Evolutionary conservation across 495 filamentous ascomycete species (phyloP), one percentile per base, ranked within the genome.

Genomic region (Penicillium fimorum): DNA sequence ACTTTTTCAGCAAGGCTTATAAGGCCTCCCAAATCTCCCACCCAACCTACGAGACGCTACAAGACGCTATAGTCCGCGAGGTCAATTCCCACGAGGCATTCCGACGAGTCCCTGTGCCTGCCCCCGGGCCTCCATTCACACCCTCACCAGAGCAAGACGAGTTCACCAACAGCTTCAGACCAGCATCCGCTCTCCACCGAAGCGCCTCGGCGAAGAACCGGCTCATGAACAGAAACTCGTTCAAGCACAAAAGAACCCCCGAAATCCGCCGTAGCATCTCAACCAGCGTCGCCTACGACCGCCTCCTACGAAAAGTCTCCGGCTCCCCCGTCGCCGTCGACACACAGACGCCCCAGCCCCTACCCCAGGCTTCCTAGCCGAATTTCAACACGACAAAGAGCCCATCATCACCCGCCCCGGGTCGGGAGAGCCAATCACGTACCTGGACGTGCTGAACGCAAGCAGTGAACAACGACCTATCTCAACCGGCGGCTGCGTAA

Each of bases 51-150:
- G 76, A 79, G 58, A 70, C 70, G 15, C 60, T 79, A 10, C 74
- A 79, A 51, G 76, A 79, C 61, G 72, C 74, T 35, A 79, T 79
- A 42, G 62, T 79, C 24, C 70, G 76, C 11, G 76, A 79, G 53
- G 75, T 79, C 50, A 79, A 79, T 37, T 79, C 76, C 2, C 76
- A 79, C 45, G 76, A 79, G 40, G 76, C 76, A 12, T 79, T 79
- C 50, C 66, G 60, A 17, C 66, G 66, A 15, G 69, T 79, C 9
- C 70, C 74, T 40, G 40, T 71, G 42, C 69, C 74, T 17, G 60
- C 53, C n/a, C 56, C 61, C 24, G 76, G 72, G 0, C 68, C 71
- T 13, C 67, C 68, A 4, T 72, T 76, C 45, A 76, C 73, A 1
- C 76, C 76, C 12, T 66, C 70, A 5, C 42, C 68, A 22, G 62